Evolutionary conservation across 2,329 filamentous ascomycete genomes (phyloP), one percentile per base, ranked within the genome.

Genomic region (Ophiocordyceps camponoti-floridani): DNA sequence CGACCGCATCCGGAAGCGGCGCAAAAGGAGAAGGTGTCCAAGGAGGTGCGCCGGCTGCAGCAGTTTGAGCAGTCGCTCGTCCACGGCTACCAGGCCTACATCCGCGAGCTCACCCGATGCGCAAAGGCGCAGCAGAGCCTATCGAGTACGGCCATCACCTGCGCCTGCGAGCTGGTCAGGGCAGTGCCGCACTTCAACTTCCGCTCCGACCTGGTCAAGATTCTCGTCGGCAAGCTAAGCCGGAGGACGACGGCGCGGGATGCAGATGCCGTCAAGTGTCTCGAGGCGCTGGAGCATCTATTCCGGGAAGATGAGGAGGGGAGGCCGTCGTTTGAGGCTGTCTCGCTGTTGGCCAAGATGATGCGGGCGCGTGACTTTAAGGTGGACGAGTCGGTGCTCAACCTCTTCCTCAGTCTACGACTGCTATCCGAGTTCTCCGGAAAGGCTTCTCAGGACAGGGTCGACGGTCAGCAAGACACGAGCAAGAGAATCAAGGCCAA

Each of bases 181-280:
- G 72, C 82, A 2, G 87, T 95, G 1, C 85, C 91, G 4, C 93
- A 98, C 65, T 98, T 98, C 75, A 98, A 98, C 68, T 95, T 94
- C 62, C 81, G 91, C 38, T 74, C 72, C 43, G 89, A 98, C 44
- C 68, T 98, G 44, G 66, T 98, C 48, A 86, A 84, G 61, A 89
- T 96, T 47, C 59, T 98, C 13, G 79, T 94, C 19, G 78, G 79
- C 52, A 91, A 91, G 59, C 69, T 98, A 33, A 87, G 84, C 55
- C 74, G 71, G 46, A 76, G 78, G 52, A 74, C 72, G 45, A 64
- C 84, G 18, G 19, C 38, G 11, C 4, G 26, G 1, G 84, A 93
- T 56, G 71, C 70, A 2, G 81, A 93, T 49, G 91, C 86, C 51
- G 61, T 73, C 49, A 88, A 84, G 59, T 93, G 85, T 53, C 71